Evolutionary conservation across 1,284 basidiomycete genomes (phyloP), one percentile per base, ranked within the genome.

Genomic region (Tylopilus sp.): DNA sequence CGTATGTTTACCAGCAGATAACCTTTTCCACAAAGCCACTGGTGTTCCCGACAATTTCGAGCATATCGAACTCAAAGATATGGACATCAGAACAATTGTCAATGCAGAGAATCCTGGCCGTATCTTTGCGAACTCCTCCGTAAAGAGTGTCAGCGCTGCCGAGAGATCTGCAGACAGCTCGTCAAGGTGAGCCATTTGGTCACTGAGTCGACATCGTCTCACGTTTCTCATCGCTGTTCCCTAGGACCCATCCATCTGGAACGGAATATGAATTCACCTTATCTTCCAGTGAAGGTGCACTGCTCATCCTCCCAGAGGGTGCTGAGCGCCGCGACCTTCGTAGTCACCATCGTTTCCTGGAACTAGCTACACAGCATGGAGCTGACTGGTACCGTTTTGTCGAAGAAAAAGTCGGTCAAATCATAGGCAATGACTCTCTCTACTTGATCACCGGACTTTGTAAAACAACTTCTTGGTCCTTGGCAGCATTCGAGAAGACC

Each of bases 1-100:
- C 30, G 58, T 67, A 10, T 60, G 55, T 31, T 42, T 60, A 9
- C 51, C 59, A 5, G 44, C 3, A 6, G 46, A 46, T 6, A 42
- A 60, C 21, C 42, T 46, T 7, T 49, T 62, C 13, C 52, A 62
- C 31, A 23, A 30, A 23, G 28, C 28, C 7, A 39, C 26, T 15
- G 44, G 44, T 11, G 44, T 45, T 16, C 44, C 44, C 3, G 36
- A 45, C 44, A 18, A 45, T n/a, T 38, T 45, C 19, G 13, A 16
- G 7, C 28, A 15, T 3, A 23, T 45, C 21, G 16, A 31, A 30
- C n/a, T 45, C n/a, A n/a, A 6, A 21, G 28, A 38, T 15, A 13
- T 9, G n/a, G 36, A 39, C 7, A 16, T 45, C n/a, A 38, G 28
- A 12, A 23, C 28, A 2, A 12, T 19, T 16, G 21, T 28, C 6